phyloP scores from a whole-genome alignment of 306 rosid species.

The barrel medic (Medicago truncatula) region DNA sequence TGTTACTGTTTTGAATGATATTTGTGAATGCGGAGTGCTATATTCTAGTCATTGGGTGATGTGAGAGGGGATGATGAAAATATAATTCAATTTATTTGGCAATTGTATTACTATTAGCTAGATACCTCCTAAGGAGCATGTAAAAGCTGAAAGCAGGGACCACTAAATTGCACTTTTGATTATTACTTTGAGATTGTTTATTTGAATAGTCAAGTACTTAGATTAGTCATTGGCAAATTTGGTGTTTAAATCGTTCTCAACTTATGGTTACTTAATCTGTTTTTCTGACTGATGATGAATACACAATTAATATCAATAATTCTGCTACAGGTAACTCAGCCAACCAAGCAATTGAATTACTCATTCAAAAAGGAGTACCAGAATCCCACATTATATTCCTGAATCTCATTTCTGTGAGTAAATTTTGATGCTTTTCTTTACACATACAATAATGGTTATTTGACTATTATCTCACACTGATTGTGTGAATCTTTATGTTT shows the following conservation, averaged over 20 bases:
- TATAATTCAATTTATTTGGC: slow-evolving; percentile 15
- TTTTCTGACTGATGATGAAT: slow-evolving; percentile 35
- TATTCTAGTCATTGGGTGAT: slow-evolving; percentile 11
- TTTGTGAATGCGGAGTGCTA: slow-evolving; percentile 11
- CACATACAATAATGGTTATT: slow-evolving; percentile 2
- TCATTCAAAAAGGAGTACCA: slow-evolving; percentile 94
- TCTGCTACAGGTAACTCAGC: slow-evolving; percentile 85
- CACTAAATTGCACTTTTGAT: background rate
- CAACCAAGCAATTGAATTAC: slow-evolving; percentile 93
- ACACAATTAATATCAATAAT: slow-evolving; percentile 34
- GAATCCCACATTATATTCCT: slow-evolving; percentile 91
- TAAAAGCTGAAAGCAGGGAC: slow-evolving; percentile 18
- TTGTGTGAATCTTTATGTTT: slow-evolving; percentile 20
- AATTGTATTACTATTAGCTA: slow-evolving; percentile 17
- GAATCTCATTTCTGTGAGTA: slow-evolving; percentile 91
- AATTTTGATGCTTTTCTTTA: slow-evolving; percentile 25
- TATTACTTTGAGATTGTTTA: background rate
- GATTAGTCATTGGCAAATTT: no score
- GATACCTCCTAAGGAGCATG: slow-evolving; percentile 1
- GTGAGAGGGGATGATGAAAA: background rate
- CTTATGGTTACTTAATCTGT: background rate
- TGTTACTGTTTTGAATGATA: slow-evolving; percentile 18
- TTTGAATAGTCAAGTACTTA: background rate
- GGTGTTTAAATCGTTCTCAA: slow-evolving; percentile 5
- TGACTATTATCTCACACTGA: slow-evolving; percentile 24